Conservation (phyloP, 495 filamentous ascomycete species). For the Lophiostoma macrostomum region DNA sequence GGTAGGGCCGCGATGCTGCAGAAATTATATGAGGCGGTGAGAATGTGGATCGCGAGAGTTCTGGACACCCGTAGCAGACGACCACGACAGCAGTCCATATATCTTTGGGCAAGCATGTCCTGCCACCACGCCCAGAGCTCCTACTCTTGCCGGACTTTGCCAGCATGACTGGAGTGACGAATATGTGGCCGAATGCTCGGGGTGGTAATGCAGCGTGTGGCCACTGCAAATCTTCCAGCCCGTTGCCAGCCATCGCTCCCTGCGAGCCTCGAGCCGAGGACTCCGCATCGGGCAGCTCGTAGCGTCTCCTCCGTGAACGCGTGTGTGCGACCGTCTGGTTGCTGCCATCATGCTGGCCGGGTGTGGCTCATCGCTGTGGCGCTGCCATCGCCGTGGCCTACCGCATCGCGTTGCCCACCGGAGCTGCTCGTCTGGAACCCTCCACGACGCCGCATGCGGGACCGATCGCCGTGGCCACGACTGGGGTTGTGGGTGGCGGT, state of each 20-base stretch:
- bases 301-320: slow-evolving; percentile 11
- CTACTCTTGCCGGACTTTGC: slow-evolving; percentile 15
- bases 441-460: no score
- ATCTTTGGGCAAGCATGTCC: slow-evolving; percentile 18
- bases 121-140: slow-evolving; percentile 17
- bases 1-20: not conserved
- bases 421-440: not conserved
- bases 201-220: slow-evolving; percentile 2
- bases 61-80: not conserved
- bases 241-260: slow-evolving; percentile 9
- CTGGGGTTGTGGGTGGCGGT: not conserved
- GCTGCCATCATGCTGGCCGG: not conserved
- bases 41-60: not conserved
- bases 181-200: not conserved
- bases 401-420: not conserved
- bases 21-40: slow-evolving; percentile 19
- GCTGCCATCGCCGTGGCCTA: not conserved
- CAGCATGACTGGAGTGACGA: slow-evolving; percentile 27
- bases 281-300: slow-evolving; percentile 9
- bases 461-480: not conserved
- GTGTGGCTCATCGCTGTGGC: not conserved
- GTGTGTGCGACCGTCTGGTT: slow-evolving; percentile 2
- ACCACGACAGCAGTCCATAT: slow-evolving; percentile 20
- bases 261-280: slow-evolving; percentile 16
- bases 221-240: slow-evolving; percentile 12